A percentile compares a stretch with the other conserved stretches of the same genome.
Evolutionary conservation across 164 flowering plant species (phyloP).

Genomic region (Dillenia suffruticosa): DNA sequence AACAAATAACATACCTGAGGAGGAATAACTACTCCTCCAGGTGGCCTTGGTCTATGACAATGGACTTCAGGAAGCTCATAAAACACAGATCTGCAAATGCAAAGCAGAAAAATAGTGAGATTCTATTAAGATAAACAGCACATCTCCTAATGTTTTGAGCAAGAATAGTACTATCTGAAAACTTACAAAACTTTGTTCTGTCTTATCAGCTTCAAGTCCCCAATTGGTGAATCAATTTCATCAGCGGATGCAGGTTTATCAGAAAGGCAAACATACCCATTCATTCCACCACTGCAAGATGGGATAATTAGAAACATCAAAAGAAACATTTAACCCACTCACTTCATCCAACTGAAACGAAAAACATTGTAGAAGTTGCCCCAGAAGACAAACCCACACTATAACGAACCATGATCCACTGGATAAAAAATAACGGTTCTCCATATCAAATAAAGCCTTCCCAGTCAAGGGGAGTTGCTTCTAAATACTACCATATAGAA

Average conservation of each 20-base stretch:
- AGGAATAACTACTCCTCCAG: slow-evolving; percentile 33
- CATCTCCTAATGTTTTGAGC: background rate
- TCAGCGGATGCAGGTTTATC: slow-evolving; percentile 24
- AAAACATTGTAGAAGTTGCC: too few species aligned
- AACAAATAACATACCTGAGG: slow-evolving; percentile 16
- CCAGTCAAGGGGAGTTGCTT: background rate
- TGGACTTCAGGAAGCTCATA: slow-evolving; percentile 37
- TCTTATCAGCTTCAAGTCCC: slow-evolving; percentile 26
- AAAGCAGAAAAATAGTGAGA: background rate
- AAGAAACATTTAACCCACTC: background rate
- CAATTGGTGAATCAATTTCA: slow-evolving; percentile 34
- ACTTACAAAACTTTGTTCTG: slow-evolving; percentile 40
- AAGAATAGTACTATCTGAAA: background rate
- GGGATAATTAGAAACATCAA: background rate
- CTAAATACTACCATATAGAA: too few species aligned
- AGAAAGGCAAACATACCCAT: slow-evolving; percentile 37
- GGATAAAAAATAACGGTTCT: background rate
- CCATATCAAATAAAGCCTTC: background rate
- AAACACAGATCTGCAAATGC: slow-evolving; percentile 30
- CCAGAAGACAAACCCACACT: too few species aligned
- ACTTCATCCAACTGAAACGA: too few species aligned
- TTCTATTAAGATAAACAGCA: background rate
- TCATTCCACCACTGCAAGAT: slow-evolving; percentile 48
- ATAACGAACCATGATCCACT: background rate
- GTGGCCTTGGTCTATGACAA: slow-evolving; percentile 44